Evolutionary conservation across 2,329 filamentous ascomycete genomes (phyloP), one percentile per base, ranked within the genome.

Genomic region (Scleromitrula shiraiana): DNA sequence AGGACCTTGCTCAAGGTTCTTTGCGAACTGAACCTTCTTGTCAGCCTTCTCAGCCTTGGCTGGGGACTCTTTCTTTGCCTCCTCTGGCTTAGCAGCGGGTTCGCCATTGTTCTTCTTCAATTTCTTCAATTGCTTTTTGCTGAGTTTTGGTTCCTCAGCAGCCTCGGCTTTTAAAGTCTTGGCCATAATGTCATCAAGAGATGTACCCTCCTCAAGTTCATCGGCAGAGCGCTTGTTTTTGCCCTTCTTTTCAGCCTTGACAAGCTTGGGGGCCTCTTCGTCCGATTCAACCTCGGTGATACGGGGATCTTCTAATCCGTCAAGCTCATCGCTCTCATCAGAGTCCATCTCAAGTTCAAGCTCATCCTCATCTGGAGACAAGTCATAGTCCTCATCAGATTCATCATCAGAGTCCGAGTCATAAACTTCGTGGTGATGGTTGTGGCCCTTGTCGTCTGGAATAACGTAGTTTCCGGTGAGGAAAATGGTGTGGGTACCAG

Each of bases 11-110:
- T 97, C 93, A 54, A 98, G 88, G 70, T 97, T 90, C 79, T 97
- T 96, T 65, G 93, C 91, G 67, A 98, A 98, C 69, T 95, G 88
- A 53, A 98, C 93, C 76, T 96, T 97, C 81, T 96, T 96, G 68
- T 86, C 85, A 49, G 75, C 72, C 75, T 82, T 82, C 56, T 67
- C 68, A 17, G 60, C 57, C 56, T 80, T 80, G 53, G 65, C 57
- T 10, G 67, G 54, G 35, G 63, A 54, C 53, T 68, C 69, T 46
- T 71, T 70, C 48, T 76, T 74, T 52, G 78, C 72, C 67, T 82
- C 81, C 57, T 77, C 70, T 58, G 77, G 71, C 56, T 77, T 75
- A 43, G 76, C 70, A 51, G 85, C 80, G 51, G 93, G 83, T 66
- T 96, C 85, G 58, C 91, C 93, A 67, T 95, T 88, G 77, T 97